A percentile compares a stretch with the other conserved stretches of the same genome.
phyloP scores from a whole-genome alignment of 164 flowering plant species.

The Platanus orientalis region DNA sequence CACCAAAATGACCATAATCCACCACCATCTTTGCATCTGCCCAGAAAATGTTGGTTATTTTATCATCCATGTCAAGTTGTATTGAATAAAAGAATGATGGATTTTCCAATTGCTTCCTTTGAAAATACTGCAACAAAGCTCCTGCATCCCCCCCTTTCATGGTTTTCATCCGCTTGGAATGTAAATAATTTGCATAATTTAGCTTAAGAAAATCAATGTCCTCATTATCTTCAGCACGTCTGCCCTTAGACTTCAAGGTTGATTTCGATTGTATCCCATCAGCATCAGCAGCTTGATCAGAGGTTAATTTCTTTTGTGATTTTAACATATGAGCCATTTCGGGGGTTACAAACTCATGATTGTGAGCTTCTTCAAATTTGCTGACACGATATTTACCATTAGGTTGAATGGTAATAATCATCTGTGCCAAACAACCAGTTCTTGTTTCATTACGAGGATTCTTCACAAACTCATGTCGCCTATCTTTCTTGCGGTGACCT shows the following conservation, averaged over 20 bases:
- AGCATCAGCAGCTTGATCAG: slow-evolving; percentile 18
- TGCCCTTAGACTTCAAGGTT: too few species aligned
- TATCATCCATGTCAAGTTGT: background rate
- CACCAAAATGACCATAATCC: too few species aligned
- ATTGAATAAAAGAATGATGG: too few species aligned
- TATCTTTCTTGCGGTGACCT: slow-evolving; percentile 16
- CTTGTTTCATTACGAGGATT: slow-evolving; percentile 23
- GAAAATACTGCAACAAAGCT: too few species aligned
- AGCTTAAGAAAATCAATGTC: too few species aligned
- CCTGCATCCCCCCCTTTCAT: too few species aligned
- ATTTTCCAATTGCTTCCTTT: too few species aligned
- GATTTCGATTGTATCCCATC: background rate
- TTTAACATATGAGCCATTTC: slow-evolving; percentile 15
- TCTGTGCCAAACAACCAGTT: slow-evolving; percentile 26
- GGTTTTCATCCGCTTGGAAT: too few species aligned
- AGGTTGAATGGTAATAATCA: slow-evolving; percentile 19
- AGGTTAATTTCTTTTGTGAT: slow-evolving; percentile 22
- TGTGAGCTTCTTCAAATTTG: slow-evolving; percentile 19
- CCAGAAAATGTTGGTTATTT: too few species aligned
- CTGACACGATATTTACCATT: slow-evolving; percentile 23
- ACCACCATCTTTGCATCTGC: too few species aligned
- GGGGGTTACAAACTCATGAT: slow-evolving; percentile 20
- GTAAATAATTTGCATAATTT: too few species aligned
- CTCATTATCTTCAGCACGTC: too few species aligned
- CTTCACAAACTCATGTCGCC: slow-evolving; percentile 7